These are phyloP conservation scores for Fusarium mundagurra DNA, from an alignment of 2,329 filamentous ascomycete species.

Conservation along the genomic window DNA sequence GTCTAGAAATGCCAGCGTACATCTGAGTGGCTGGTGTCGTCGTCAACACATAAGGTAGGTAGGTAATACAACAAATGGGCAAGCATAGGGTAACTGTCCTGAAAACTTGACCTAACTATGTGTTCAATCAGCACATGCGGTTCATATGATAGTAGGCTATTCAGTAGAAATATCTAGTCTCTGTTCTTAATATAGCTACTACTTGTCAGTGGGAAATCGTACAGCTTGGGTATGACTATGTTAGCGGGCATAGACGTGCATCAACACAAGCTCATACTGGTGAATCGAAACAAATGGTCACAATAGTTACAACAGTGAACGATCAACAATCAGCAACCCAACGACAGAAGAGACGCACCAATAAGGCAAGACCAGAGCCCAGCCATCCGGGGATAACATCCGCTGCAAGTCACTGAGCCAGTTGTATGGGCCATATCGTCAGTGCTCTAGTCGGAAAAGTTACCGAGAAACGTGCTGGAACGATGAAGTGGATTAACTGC, in stretches of 20 bases:
- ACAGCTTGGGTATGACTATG: background rate
- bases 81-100: background rate
- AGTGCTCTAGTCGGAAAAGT: slow-evolving; percentile 5
- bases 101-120: too few species aligned
- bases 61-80: background rate
- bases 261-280: background rate
- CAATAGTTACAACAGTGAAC: background rate
- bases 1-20: background rate
- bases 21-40: background rate
- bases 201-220: background rate
- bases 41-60: background rate
- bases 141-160: background rate
- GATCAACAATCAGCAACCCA: background rate
- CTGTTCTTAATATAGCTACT: background rate
- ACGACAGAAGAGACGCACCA: background rate
- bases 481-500: background rate
- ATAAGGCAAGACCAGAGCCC: background rate
- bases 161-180: too few species aligned
- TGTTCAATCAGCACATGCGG: too few species aligned
- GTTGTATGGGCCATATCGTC: background rate
- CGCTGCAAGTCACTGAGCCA: slow-evolving; percentile 13
- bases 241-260: background rate
- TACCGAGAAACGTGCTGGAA: slow-evolving; percentile 13
- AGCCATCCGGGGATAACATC: background rate
- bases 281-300: too few species aligned